Evolutionary conservation across 257 asterid species (phyloP).

Genomic region (Petunia secreta): DNA sequence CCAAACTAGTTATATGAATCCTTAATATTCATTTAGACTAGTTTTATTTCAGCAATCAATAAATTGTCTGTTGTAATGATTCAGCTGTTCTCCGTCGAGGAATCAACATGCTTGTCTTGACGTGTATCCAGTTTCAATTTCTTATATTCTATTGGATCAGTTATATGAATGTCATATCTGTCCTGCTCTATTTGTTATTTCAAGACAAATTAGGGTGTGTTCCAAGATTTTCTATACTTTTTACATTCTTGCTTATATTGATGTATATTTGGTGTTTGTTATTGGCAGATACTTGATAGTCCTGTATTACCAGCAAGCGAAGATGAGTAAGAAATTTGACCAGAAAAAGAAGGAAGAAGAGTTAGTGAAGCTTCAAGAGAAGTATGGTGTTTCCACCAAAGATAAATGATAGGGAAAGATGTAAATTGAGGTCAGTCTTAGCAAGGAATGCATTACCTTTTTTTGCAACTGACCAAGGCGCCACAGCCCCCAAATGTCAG

Average conservation of each 20-base stretch:
- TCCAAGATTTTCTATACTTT: background rate
- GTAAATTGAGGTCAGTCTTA: background rate
- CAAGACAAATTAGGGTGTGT: background rate
- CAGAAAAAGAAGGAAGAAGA: slow-evolving; percentile 94
- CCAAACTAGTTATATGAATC: background rate
- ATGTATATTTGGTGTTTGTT: slow-evolving; percentile 17
- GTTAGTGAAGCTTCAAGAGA: slow-evolving; percentile 82
- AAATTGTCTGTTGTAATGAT: background rate
- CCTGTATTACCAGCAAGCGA: slow-evolving; percentile 88
- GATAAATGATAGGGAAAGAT: slow-evolving; percentile 45
- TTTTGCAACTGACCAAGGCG: background rate
- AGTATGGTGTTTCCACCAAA: slow-evolving; percentile 70
- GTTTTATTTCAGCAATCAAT: background rate
- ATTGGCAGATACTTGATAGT: slow-evolving; percentile 62
- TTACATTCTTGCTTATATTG: background rate
- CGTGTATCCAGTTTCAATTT: background rate
- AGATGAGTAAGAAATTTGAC: slow-evolving; percentile 94
- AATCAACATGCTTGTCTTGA: background rate
- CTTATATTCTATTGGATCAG: background rate
- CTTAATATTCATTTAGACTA: background rate
- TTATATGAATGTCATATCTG: background rate
- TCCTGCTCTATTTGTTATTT: background rate
- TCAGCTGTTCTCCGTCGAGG: background rate
- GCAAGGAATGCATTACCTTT: background rate
- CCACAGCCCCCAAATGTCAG: background rate